Conservation (phyloP, 805 yeast genomes). For the Candida pini region DNA sequence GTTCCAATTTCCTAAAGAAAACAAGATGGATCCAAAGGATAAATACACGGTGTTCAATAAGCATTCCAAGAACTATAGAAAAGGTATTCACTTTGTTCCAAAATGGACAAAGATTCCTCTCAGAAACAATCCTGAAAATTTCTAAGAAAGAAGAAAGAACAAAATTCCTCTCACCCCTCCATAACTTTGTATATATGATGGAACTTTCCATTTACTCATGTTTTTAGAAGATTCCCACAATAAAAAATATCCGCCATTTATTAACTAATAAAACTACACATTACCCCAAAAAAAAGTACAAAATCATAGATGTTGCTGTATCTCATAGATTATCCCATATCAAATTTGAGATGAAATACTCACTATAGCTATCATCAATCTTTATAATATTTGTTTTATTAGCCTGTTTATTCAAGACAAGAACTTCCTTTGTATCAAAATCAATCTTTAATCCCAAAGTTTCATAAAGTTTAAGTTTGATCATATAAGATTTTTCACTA, state of each 20-base stretch:
- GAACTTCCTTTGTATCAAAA: slow-evolving; percentile 34
- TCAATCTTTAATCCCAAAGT: slow-evolving; percentile 53
- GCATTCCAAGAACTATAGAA: slow-evolving; percentile 73
- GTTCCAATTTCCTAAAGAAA: slow-evolving; percentile 65
- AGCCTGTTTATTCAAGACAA: slow-evolving; percentile 44
- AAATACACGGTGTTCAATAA: slow-evolving; percentile 84
- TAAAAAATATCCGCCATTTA: no score
- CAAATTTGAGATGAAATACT: slow-evolving; percentile 65
- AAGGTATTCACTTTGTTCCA: slow-evolving; percentile 81
- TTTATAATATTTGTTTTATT: slow-evolving; percentile 45
- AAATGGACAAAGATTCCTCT: slow-evolving; percentile 85
- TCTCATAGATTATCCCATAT: slow-evolving; percentile 62
- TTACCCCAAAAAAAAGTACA: not conserved
- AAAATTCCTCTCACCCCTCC: no score
- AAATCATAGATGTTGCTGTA: not conserved
- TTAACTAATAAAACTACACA: not conserved
- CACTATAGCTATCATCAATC: slow-evolving; percentile 49
- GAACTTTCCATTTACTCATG: no score
- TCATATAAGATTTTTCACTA: slow-evolving; percentile 29
- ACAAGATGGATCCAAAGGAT: slow-evolving; percentile 73
- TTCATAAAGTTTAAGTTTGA: slow-evolving; percentile 56
- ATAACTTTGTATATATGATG: no score
- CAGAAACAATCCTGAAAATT: slow-evolving; percentile 73
- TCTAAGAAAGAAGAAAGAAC: slow-evolving; percentile 30
- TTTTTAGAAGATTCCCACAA: not conserved